These are phyloP conservation scores for Dimocarpus longan DNA, from an alignment of 345 rosid species.

Conservation along the genomic window DNA sequence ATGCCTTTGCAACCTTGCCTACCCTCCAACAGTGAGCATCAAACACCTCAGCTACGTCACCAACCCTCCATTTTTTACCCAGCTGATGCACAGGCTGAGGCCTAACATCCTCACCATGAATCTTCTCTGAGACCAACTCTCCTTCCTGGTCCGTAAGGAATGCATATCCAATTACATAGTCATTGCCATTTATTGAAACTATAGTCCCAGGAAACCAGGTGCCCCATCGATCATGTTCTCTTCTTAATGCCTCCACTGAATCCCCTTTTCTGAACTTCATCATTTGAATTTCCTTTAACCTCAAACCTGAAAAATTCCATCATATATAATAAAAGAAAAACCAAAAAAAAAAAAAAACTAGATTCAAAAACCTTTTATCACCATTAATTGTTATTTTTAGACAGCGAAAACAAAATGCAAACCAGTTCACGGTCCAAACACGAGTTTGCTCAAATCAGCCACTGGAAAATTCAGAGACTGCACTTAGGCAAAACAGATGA, in stretches of 20 bases:
- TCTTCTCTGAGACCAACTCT: slow-evolving; percentile 32
- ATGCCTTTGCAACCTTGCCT: slow-evolving; percentile 37
- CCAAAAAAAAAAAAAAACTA: background rate
- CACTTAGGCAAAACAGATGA: slow-evolving; percentile 18
- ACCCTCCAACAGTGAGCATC: slow-evolving; percentile 41
- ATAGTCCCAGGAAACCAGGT: slow-evolving; percentile 45
- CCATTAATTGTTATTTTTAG: background rate
- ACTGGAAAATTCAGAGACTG: background rate
- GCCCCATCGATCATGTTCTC: slow-evolving; percentile 34
- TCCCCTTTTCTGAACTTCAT: slow-evolving; percentile 38
- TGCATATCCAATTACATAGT: slow-evolving; percentile 33
- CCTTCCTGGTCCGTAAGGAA: slow-evolving; percentile 18
- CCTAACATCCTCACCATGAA: slow-evolving; percentile 30
- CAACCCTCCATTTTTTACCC: slow-evolving; percentile 37
- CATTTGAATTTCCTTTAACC: background rate
- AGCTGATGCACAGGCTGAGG: slow-evolving; percentile 32
- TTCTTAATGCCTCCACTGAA: slow-evolving; percentile 38
- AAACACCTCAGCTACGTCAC: slow-evolving; percentile 46
- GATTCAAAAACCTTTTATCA: background rate
- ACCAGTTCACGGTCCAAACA: background rate
- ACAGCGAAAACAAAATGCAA: background rate
- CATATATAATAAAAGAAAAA: background rate
- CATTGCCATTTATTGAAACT: slow-evolving; percentile 29
- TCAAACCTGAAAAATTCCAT: slow-evolving; percentile 23
- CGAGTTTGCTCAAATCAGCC: background rate